Evolutionary conservation across 306 rosid genomes (phyloP), one percentile per base, ranked within the genome.

Genomic region (Pterocarpus santalinus): DNA sequence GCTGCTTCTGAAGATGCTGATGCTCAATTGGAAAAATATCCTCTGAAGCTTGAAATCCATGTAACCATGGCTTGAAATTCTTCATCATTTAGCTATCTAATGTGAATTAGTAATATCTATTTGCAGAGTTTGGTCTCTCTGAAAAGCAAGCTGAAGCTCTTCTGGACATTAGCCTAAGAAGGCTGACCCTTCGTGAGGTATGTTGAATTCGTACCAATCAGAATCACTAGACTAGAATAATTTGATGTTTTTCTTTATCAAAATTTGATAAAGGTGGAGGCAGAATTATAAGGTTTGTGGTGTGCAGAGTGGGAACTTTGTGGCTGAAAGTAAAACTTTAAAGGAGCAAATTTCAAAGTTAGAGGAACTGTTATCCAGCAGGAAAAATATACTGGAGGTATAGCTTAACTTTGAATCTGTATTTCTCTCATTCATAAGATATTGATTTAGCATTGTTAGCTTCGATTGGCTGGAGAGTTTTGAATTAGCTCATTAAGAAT

Each of bases 91-190:
- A 53, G 65, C 76, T 67, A 46, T 67, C 39, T 73, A 62, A 81
- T 69, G 61, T 66, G 69, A 36, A 7, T 39, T 28, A 10, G 8
- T 43, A 57, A 22, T 78, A 63, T 68, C 62, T 46, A 55, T 75
- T 62, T 87, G 85, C 94, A 95, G 99, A 85, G 81, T 90, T 90
- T 80, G 85, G 66, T 85, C 92, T 95, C 51, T 93, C 99, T 69
- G 97, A 90, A 66, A 95, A 90, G 82, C 99, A 95, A 90, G 94
- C 99, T 76, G 99, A 95, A 81, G 98, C 99, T 72, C 87, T 95
- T 80, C 72, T 95, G 82, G 99, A 93, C 91, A 91, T 91, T 43
- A 93, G 82, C 89, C 87, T 95, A 13, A 83, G 99, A 87, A 91
- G 99, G 85, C 90, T 95, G 55, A 87, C 87, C 33, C 89, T 80